Evolutionary conservation across 2,329 filamentous ascomycete genomes (phyloP).

Genomic region (Orbilia ellipsospora): DNA sequence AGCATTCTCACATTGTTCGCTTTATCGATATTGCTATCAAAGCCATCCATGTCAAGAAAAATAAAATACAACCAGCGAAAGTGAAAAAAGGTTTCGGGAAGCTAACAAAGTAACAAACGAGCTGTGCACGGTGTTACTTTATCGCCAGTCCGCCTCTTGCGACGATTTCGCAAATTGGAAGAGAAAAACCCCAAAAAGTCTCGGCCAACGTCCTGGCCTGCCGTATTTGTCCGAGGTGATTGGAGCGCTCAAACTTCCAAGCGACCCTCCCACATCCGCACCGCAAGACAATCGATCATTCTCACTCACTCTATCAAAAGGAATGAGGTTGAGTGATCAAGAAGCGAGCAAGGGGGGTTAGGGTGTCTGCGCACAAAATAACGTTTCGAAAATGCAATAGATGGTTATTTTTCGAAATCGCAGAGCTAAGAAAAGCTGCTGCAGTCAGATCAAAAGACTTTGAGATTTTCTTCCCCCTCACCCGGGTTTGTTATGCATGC

Average conservation of each 20-base stretch:
- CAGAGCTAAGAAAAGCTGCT: constrained; percentile 43
- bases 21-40: constrained; percentile 52
- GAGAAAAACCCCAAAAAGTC: constrained; percentile 7
- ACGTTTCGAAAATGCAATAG: constrained; percentile 35
- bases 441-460: constrained; percentile 38
- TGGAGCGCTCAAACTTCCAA: constrained; percentile 38
- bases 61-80: not conserved
- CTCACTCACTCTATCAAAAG: not conserved
- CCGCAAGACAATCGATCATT: too few species aligned
- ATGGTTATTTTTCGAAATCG: constrained; percentile 43
- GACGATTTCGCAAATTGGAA: constrained; percentile 38
- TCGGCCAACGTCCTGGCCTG: constrained; percentile 26
- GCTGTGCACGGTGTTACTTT: constrained; percentile 50
- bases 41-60: constrained; percentile 34
- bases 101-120: too few species aligned
- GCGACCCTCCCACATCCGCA: constrained; percentile 26
- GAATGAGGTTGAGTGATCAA: constrained; percentile 51
- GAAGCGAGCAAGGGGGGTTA: constrained; percentile 38
- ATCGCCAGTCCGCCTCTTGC: constrained; percentile 13
- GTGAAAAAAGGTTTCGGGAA: constrained; percentile 1
- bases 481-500: constrained; percentile 51
- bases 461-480: constrained; percentile 14
- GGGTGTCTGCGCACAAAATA: constrained; percentile 19
- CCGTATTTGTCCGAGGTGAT: constrained; percentile 41
- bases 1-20: constrained; percentile 19